phyloP scores from a whole-genome alignment of 306 rosid genomes.

The Cicer bijugum region DNA sequence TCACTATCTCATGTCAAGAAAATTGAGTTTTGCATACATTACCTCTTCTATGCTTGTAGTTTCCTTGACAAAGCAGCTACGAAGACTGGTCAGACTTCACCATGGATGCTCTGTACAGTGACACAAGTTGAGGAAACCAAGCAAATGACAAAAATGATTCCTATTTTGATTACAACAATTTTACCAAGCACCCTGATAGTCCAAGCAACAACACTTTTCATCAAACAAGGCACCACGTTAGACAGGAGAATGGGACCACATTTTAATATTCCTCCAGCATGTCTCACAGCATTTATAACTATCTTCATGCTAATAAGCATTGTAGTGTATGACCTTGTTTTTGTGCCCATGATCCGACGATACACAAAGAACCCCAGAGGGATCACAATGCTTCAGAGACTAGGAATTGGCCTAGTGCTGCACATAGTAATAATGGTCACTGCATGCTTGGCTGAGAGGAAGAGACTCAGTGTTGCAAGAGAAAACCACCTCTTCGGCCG shows the following conservation, averaged over 20 bases:
- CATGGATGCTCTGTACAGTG: constrained; percentile 70
- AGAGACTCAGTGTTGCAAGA: constrained; percentile 59
- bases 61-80: constrained; percentile 78
- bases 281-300: constrained; percentile 61
- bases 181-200: constrained; percentile 60
- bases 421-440: constrained; percentile 55
- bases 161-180: constrained; percentile 64
- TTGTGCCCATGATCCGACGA: constrained; percentile 55
- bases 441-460: constrained; percentile 63
- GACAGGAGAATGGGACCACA: constrained; percentile 63
- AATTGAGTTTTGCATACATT: neutral
- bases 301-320: constrained; percentile 72
- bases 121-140: constrained; percentile 95
- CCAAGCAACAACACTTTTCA: constrained; percentile 59
- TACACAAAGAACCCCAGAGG: constrained; percentile 82
- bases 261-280: constrained; percentile 74
- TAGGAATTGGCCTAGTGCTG: constrained; percentile 68
- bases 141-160: constrained; percentile 80
- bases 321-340: constrained; percentile 60
- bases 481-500: constrained; percentile 45
- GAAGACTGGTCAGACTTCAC: constrained; percentile 48
- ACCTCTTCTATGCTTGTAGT: constrained; percentile 47
- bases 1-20: neutral
- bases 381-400: constrained; percentile 77
- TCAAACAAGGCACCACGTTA: constrained; percentile 74